Evolutionary conservation across 192 early-diverging fungal species (phyloP).

Genomic region (Linderina pennispora): DNA sequence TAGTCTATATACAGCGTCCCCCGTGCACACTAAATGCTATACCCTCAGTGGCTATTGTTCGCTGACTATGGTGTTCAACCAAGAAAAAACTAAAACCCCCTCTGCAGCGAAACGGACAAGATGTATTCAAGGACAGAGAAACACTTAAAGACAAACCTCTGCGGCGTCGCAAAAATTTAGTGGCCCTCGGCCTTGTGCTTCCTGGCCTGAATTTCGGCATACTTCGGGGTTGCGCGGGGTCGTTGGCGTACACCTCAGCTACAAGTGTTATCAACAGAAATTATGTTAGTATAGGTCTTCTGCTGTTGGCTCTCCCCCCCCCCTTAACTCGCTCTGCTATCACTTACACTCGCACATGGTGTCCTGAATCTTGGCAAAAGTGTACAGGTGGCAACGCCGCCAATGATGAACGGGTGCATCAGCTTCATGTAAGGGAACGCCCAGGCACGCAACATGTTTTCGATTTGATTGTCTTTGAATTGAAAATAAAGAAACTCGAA

Average conservation of each 20-base stretch:
- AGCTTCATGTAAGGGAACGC: constrained; percentile 46
- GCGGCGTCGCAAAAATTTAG: too few species aligned
- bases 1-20: too few species aligned
- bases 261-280: too few species aligned
- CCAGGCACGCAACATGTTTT: constrained; percentile 45
- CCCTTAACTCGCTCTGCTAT: too few species aligned
- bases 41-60: too few species aligned
- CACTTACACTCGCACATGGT: constrained; percentile 42
- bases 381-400: constrained; percentile 26
- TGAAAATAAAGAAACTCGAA: neutral
- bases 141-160: too few species aligned
- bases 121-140: too few species aligned
- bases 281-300: too few species aligned
- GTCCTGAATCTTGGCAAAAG: constrained; percentile 42
- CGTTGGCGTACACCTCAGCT: constrained; percentile 40
- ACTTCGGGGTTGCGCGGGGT: constrained; percentile 44
- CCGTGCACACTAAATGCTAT: too few species aligned
- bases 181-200: constrained; percentile 48
- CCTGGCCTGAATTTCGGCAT: constrained; percentile 45
- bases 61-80: constrained; percentile 6
- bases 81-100: neutral
- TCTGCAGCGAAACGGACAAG: too few species aligned
- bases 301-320: too few species aligned
- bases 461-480: neutral
- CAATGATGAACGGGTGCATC: constrained; percentile 48